Evolutionary conservation across 176 grass and related monocot genomes (phyloP).

Genomic region (Bromus sterilis): DNA sequence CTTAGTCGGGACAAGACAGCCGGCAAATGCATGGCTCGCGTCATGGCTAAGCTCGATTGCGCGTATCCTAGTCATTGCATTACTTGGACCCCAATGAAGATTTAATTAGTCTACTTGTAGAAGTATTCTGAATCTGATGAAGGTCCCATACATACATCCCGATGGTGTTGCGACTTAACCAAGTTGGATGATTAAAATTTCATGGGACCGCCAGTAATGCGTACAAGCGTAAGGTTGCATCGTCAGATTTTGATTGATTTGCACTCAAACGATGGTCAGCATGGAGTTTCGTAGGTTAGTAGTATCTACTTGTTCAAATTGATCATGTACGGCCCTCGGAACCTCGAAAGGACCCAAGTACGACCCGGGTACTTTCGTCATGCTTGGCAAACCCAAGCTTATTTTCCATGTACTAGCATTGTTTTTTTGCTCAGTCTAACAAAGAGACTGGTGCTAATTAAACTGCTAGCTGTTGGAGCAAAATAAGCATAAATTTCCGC

Average conservation of each 20-base stretch:
- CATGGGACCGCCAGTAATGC: background rate
- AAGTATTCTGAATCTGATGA: too few relatives aligned
- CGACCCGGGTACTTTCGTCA: background rate
- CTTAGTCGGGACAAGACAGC: slow-evolving; percentile 13
- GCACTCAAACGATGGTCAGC: background rate
- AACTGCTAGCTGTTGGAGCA: background rate
- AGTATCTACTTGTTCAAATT: background rate
- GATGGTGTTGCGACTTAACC: background rate
- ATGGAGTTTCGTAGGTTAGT: background rate
- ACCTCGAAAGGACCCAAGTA: slow-evolving; percentile 26
- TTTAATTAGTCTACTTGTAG: background rate
- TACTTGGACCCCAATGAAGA: background rate
- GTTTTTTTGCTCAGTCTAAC: background rate
- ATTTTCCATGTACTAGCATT: background rate
- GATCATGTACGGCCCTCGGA: background rate
- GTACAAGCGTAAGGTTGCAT: background rate
- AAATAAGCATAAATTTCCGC: background rate
- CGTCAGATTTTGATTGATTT: slow-evolving; percentile 4
- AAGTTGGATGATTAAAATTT: background rate
- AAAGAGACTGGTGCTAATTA: background rate
- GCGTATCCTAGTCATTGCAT: slow-evolving; percentile 19
- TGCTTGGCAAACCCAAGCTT: background rate
- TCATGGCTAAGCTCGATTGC: background rate
- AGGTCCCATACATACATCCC: too few relatives aligned
- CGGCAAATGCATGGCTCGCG: slow-evolving; percentile 34